Percentiles rank a stretch among this genome's conserved stretches.
These are phyloP conservation scores for Populus deltoides DNA, from an alignment of 345 rosid species.

Conservation along the genomic window DNA sequence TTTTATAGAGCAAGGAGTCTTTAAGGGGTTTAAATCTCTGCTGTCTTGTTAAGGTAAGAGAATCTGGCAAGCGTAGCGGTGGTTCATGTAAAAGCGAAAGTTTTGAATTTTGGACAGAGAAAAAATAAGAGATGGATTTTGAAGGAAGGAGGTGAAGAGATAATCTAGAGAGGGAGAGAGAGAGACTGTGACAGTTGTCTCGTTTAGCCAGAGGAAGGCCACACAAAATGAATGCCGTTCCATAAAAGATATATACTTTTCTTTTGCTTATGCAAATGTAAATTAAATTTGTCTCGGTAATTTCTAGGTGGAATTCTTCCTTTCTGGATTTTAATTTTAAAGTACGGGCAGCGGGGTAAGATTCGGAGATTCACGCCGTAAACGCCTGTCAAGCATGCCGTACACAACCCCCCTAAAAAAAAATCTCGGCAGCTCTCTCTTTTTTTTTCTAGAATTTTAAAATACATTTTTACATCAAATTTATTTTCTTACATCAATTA, in stretches of 20 bases:
- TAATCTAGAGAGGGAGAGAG: conserved; percentile 52
- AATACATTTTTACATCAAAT: no score
- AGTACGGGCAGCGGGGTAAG: no score
- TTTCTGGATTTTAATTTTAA: no score
- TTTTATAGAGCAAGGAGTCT: not conserved
- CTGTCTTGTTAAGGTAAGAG: not conserved
- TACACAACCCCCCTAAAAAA: no score
- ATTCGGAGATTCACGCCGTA: no score
- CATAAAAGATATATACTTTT: conserved; percentile 29
- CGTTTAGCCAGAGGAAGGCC: conserved; percentile 36
- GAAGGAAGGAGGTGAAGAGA: conserved; percentile 41
- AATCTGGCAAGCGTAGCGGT: conserved; percentile 12
- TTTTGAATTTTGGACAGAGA: conserved; percentile 22
- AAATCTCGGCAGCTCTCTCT: no score
- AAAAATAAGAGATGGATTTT: conserved; percentile 35
- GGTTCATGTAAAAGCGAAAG: conserved; percentile 3
- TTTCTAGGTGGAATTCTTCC: not conserved
- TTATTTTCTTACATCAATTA: no score
- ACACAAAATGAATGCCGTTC: conserved; percentile 48
- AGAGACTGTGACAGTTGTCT: conserved; percentile 21
- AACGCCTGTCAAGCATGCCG: no score
- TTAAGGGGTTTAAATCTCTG: not conserved
- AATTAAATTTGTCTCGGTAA: not conserved
- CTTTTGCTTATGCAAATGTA: conserved; percentile 1
- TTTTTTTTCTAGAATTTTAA: no score